phyloP scores from a whole-genome alignment of 2,329 filamentous ascomycete genomes.

The Biscogniauxia sp. region DNA sequence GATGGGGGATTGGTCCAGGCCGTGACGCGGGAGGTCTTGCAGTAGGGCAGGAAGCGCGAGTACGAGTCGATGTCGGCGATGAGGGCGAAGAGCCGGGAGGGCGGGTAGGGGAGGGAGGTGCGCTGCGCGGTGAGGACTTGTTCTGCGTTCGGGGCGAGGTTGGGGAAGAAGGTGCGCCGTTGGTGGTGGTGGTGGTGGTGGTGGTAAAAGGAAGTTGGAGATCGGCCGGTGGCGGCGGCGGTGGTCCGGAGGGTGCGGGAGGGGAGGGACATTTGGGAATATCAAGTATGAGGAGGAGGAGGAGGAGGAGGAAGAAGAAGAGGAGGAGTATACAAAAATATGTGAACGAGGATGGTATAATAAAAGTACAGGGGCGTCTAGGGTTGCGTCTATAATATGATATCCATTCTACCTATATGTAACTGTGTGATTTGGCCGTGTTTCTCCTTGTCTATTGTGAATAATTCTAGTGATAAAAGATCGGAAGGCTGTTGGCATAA shows the following conservation, averaged over 20 bases:
- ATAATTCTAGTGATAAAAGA: neutral
- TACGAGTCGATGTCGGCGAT: slow-evolving; percentile 90
- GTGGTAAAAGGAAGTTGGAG: neutral
- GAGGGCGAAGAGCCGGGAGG: slow-evolving; percentile 70
- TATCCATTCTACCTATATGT: neutral
- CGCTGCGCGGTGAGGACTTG: slow-evolving; percentile 73
- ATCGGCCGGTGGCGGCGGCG: too few relatives aligned
- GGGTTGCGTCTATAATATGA: neutral
- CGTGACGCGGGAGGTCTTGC: slow-evolving; percentile 73
- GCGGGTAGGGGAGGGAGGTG: slow-evolving; percentile 68
- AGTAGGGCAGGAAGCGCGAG: slow-evolving; percentile 87
- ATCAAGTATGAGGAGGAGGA: neutral
- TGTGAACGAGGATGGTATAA: slow-evolving; percentile 6
- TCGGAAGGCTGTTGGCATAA: neutral
- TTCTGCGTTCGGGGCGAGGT: slow-evolving; percentile 28
- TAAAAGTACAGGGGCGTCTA: neutral
- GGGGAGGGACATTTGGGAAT: neutral
- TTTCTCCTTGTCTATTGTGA: neutral
- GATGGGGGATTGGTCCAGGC: slow-evolving; percentile 62
- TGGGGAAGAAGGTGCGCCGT: slow-evolving; percentile 28
- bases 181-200: slow-evolving; percentile 10
- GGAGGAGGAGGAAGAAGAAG: too few relatives aligned
- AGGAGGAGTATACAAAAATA: slow-evolving; percentile 6
- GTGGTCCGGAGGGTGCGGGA: neutral
- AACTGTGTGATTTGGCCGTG: neutral